Base-by-base conservation (phyloP, 805 yeast genomes). In the Nakazawaea ishiwadae region DNA sequence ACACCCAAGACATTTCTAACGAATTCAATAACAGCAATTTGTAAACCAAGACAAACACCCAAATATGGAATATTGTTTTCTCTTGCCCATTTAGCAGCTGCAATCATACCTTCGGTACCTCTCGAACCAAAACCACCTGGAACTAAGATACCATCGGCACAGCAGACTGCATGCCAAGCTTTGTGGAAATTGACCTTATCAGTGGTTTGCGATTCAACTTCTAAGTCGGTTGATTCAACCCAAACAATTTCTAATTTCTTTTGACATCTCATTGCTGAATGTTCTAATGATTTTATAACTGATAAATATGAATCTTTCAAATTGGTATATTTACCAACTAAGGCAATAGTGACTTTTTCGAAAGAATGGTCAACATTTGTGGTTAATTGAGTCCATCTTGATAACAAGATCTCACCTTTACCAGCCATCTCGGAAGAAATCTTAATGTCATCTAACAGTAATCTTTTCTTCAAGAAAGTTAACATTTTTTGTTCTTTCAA, bases 41-140 rank as follows among this genome's bases (percentile, higher is more conserved):
- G 99, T 69, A 93, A 79, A 47, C 99, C 99, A 44, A 93, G 76
- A 68, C 99, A 93, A 48, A 93, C 95, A 62, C 99, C 99, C 57
- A 93, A 73, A 66, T 83, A 93, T 38, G 99, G 99, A 45, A 88
- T 77, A 56, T 83, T 77, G 69, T 88, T 88, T 64, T 84, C 96
- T 69, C 99, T 82, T n/a, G 99, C 99, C 84, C 95, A 93, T 64
- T 86, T 84, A 42, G 97, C 95, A 46, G 98, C 99, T 29, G 86
- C 69, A 60, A 93, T 73, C 99, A 93, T 93, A 54, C 99, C 99
- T 68, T 93, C 98, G 45, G 88, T 87, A 66, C 99, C 99, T 65
- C 99, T 83, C 37, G 79, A 66, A 45, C 99, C 99, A 58, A 93
- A 93, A 1, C 99, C 99, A 59, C 99, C 99, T 30, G 99, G 99